These are phyloP conservation scores for Apiospora pterosperma DNA, from an alignment of 2,329 filamentous ascomycete genomes.

Conservation along the genomic window DNA sequence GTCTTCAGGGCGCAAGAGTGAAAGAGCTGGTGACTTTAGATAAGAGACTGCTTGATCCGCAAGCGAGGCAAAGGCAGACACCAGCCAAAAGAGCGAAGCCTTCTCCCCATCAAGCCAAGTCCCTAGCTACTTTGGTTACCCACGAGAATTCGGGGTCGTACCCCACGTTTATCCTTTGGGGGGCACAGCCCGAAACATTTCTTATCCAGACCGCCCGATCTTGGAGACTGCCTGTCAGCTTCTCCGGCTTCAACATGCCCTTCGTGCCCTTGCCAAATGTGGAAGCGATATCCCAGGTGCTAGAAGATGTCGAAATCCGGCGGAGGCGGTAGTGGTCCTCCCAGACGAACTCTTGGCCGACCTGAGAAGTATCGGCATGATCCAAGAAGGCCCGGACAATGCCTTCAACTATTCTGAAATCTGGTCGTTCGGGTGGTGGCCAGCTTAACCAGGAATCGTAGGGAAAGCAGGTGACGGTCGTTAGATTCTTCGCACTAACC, in stretches of 20 bases:
- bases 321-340: constrained; percentile 6
- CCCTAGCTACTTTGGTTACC: neutral
- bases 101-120: neutral
- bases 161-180: neutral
- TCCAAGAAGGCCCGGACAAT: constrained; percentile 5
- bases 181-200: neutral
- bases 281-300: constrained; percentile 6
- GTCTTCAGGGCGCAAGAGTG: neutral
- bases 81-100: neutral
- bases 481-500: neutral
- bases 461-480: neutral
- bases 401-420: neutral
- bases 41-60: neutral
- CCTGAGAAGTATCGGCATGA: neutral
- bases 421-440: neutral
- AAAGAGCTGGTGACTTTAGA: neutral
- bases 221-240: neutral
- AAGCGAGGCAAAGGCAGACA: too few relatives aligned
- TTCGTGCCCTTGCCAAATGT: neutral
- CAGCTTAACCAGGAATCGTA: neutral
- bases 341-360: constrained; percentile 3
- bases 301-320: neutral
- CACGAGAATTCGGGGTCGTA: constrained; percentile 2
- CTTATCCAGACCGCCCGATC: neutral
- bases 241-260: neutral